These are phyloP conservation scores for Senna tora DNA, from an alignment of 306 rosid genomes.

Conservation along the genomic window DNA sequence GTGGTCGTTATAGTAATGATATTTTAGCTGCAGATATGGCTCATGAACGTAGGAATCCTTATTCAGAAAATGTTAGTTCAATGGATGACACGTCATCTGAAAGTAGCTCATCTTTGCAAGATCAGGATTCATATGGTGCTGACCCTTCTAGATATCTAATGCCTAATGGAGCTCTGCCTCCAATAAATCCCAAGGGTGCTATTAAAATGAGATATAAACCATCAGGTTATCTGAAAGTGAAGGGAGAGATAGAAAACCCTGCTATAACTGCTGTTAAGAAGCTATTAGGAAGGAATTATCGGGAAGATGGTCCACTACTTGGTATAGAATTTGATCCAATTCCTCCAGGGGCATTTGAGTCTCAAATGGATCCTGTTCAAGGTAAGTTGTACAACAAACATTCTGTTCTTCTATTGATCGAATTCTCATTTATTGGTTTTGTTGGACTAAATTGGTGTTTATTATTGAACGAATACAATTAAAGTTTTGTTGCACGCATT, in stretches of 20 bases:
- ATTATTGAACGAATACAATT: constrained; percentile 8
- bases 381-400: constrained; percentile 54
- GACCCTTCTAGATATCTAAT: constrained; percentile 66
- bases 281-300: constrained; percentile 79
- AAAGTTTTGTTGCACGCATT: constrained; percentile 5
- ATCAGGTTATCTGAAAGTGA: constrained; percentile 93
- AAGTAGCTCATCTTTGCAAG: constrained; percentile 81
- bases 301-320: constrained; percentile 88
- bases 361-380: constrained; percentile 57
- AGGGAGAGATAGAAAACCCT: constrained; percentile 93
- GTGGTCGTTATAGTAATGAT: constrained; percentile 66
- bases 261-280: constrained; percentile 94
- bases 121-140: constrained; percentile 62
- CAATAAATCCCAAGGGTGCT: constrained; percentile 55
- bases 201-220: constrained; percentile 71
- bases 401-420: not conserved
- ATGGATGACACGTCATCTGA: constrained; percentile 87
- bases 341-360: constrained; percentile 97
- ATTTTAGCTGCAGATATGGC: constrained; percentile 55
- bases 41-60: constrained; percentile 53
- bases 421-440: constrained; percentile 27
- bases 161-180: constrained; percentile 59
- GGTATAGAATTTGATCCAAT: constrained; percentile 81
- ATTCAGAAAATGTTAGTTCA: constrained; percentile 59
- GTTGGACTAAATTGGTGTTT: constrained; percentile 25